These are phyloP conservation scores for Lepiota brunneoincarnata DNA, from an alignment of 768 basidiomycete species.

Conservation along the genomic window DNA sequence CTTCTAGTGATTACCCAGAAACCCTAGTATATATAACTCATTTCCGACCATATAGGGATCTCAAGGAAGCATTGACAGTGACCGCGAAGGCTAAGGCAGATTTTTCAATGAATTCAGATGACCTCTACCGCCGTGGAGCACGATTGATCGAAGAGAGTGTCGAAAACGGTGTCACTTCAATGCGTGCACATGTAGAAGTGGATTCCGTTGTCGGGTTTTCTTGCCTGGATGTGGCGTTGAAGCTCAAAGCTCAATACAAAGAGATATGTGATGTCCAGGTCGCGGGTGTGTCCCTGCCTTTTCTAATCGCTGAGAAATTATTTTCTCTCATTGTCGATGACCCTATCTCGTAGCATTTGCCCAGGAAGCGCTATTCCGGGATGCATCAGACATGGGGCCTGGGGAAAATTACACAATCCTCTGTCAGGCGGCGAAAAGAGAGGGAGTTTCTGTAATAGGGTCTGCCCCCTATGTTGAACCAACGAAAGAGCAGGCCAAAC, in stretches of 20 bases:
- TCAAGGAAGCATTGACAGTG: conserved; percentile 51
- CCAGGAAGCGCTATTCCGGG: conserved; percentile 54
- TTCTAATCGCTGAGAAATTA: background rate
- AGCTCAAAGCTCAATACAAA: conserved; percentile 42
- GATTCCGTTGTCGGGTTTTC: conserved; percentile 49
- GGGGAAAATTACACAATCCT: conserved; percentile 48
- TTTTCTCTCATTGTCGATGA: background rate
- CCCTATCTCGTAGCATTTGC: conserved; percentile 45
- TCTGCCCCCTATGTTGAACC: conserved; percentile 68
- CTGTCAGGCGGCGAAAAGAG: conserved; percentile 32
- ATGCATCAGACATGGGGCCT: conserved; percentile 27
- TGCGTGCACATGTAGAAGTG: conserved; percentile 69
- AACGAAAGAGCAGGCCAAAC: conserved; percentile 40
- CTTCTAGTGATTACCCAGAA: background rate
- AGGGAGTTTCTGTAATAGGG: conserved; percentile 50
- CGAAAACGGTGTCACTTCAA: conserved; percentile 58
- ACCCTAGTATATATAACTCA: background rate
- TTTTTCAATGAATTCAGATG: conserved; percentile 40
- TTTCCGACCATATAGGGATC: conserved; percentile 36
- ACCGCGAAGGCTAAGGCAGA: conserved; percentile 49
- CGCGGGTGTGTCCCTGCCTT: conserved; percentile 36
- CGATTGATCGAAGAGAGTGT: conserved; percentile 56
- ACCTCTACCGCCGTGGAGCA: conserved; percentile 50
- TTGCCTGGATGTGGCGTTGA: conserved; percentile 53
- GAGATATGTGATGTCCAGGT: conserved; percentile 55